Conservation (phyloP, 139 green algal genomes). For the Zygnema circumcarinatum region DNA sequence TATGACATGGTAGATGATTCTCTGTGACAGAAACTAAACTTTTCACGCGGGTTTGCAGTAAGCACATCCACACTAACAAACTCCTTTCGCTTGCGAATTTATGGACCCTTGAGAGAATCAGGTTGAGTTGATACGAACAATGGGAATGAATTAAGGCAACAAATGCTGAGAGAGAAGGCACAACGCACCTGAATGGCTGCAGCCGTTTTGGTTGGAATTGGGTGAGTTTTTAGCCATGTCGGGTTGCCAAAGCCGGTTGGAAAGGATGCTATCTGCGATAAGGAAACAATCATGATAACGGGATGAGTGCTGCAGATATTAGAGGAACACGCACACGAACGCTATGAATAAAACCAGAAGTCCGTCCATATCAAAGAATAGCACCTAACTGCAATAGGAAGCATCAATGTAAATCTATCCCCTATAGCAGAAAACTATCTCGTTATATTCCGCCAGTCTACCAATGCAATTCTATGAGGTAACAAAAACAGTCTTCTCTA, state of each 20-base stretch:
- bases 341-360: not conserved
- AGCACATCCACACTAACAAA: no score
- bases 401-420: not conserved
- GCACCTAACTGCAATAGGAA: not conserved
- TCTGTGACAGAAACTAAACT: no score
- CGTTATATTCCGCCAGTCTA: no score
- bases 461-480: no score
- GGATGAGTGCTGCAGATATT: not conserved
- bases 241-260: conserved; percentile 82
- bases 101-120: conserved; percentile 8
- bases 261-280: conserved; percentile 66
- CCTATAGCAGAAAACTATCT: no score
- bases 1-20: not conserved
- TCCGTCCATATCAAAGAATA: not conserved
- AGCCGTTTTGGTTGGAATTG: conserved; percentile 6
- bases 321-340: not conserved
- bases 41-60: no score
- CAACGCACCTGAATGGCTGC: conserved; percentile 21
- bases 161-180: not conserved
- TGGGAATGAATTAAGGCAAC: not conserved
- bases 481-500: no score
- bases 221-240: conserved; percentile 76
- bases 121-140: not conserved
- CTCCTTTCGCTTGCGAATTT: no score
- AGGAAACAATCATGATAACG: not conserved